phyloP scores from a whole-genome alignment of 2,329 filamentous ascomycete genomes.

The Volutella citrinella region DNA sequence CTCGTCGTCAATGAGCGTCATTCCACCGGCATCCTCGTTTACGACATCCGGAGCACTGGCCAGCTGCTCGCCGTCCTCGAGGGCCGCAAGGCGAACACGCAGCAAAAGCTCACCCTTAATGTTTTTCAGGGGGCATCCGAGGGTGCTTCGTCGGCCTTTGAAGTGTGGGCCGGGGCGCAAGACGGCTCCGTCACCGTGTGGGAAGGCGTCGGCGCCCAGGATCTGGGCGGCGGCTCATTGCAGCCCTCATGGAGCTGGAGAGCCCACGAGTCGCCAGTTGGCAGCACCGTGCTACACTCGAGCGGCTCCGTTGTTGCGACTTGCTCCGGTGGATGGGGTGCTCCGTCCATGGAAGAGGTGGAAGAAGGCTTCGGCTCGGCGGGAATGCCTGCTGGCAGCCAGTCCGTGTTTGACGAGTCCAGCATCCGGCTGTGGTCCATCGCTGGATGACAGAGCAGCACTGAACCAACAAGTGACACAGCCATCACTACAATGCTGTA shows the following conservation, averaged over 20 bases:
- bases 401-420: slow-evolving; percentile 20
- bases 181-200: slow-evolving; percentile 56
- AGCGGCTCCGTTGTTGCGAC: slow-evolving; percentile 56
- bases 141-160: slow-evolving; percentile 41
- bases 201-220: slow-evolving; percentile 50
- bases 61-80: slow-evolving; percentile 52
- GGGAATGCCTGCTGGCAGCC: slow-evolving; percentile 5
- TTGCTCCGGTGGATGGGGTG: slow-evolving; percentile 53
- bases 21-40: slow-evolving; percentile 54
- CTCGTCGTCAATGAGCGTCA: slow-evolving; percentile 60
- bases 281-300: slow-evolving; percentile 48
- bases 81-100: slow-evolving; percentile 48
- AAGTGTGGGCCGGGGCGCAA: slow-evolving; percentile 60
- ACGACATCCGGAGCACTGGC: slow-evolving; percentile 60
- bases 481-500: too few species aligned
- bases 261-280: slow-evolving; percentile 45
- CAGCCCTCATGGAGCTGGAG: slow-evolving; percentile 51
- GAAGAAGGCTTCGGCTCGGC: slow-evolving; percentile 9
- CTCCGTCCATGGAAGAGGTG: slow-evolving; percentile 12
- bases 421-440: slow-evolving; percentile 24
- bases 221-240: slow-evolving; percentile 38
- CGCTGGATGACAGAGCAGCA: slow-evolving; percentile 13
- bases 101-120: slow-evolving; percentile 56
- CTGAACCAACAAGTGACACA: background rate
- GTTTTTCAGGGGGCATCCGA: slow-evolving; percentile 44